Base-by-base conservation (phyloP, 1,139 yeast genomes). In the Sugiyamaella pinicola region DNA sequence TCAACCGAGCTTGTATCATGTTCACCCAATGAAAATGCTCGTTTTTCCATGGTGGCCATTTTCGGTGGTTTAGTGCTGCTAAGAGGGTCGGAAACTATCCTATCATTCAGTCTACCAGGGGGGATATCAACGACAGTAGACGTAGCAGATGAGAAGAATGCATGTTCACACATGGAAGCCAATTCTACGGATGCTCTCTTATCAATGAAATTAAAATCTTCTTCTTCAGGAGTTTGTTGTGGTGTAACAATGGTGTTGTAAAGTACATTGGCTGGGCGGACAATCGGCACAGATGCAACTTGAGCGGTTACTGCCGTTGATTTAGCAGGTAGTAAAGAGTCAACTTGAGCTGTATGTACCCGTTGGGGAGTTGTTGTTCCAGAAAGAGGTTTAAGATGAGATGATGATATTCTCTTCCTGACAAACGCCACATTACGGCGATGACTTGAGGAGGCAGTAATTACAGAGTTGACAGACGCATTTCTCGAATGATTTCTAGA, bases 401-500 rank as follows among this genome's bases (percentile, higher is more conserved):
- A 40, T 10, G 47, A 29, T 2, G 55, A 52, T 2, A 37, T 22
- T n/a, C 29, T 18, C 41, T 52, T 52, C 18, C 47, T 35, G 2
- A 55, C 58, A 33, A 55, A 58, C 2, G 61, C 55, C 8, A 60
- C 62, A 28, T 58, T 59, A 7, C 64, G 60, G 17, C 57, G 58
- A 46, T 62, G 63, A 34, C 61, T 55, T 2, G 66, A 62, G 2
- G 65, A 61, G 12, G 62, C 62, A 22, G 64, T 61, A 22, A 61
- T 54, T 21, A 61, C 55, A 2, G 65, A 61, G 21, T 55, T 52
- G 12, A 49, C 42, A 1, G 64, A 61, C 5, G 57, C 61, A 29
- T 47, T 60, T 13, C 64, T 55, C 2, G 64, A 56, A 39, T 62
- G 65, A 33, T 47, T 58, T 8, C 64, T 56, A 4, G 64, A 56